These are phyloP conservation scores for Pyricularia sp. DNA, from an alignment of 2,329 filamentous ascomycete species.

Conservation along the genomic window DNA sequence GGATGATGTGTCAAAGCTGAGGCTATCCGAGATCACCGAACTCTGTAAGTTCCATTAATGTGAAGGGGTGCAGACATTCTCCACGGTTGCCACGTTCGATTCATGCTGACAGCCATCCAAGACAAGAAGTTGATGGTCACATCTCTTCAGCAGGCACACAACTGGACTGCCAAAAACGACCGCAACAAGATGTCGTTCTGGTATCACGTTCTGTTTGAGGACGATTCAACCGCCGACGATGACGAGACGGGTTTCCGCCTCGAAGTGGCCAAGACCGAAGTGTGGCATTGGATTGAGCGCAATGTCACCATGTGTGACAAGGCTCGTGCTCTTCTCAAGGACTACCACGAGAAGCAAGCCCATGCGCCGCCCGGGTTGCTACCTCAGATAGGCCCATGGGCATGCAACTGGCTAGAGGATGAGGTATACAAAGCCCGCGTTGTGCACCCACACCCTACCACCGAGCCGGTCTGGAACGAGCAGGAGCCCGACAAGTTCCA, in stretches of 20 bases:
- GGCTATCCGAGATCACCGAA: slow-evolving; percentile 50
- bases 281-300: slow-evolving; percentile 49
- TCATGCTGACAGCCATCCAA: slow-evolving; percentile 9
- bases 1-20: slow-evolving; percentile 42
- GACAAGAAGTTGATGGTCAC: slow-evolving; percentile 54
- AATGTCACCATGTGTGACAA: slow-evolving; percentile 46
- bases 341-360: slow-evolving; percentile 38
- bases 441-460: slow-evolving; percentile 22
- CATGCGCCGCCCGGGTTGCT: slow-evolving; percentile 36
- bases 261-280: slow-evolving; percentile 44
- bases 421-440: slow-evolving; percentile 18
- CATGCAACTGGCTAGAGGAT: slow-evolving; percentile 42
- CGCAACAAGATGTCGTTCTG: slow-evolving; percentile 59
- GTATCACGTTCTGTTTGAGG: slow-evolving; percentile 52
- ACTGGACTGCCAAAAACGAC: slow-evolving; percentile 57
- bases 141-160: slow-evolving; percentile 52
- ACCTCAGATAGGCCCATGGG: slow-evolving; percentile 35
- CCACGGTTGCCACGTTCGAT: background rate
- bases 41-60: slow-evolving; percentile 31
- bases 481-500: slow-evolving; percentile 43
- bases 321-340: slow-evolving; percentile 38
- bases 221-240: slow-evolving; percentile 32
- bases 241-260: slow-evolving; percentile 42
- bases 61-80: slow-evolving; percentile 4
- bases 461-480: slow-evolving; percentile 33